These are phyloP conservation scores for Stipa capillata DNA, from an alignment of 176 grass and related monocot genomes.

Conservation along the genomic window DNA sequence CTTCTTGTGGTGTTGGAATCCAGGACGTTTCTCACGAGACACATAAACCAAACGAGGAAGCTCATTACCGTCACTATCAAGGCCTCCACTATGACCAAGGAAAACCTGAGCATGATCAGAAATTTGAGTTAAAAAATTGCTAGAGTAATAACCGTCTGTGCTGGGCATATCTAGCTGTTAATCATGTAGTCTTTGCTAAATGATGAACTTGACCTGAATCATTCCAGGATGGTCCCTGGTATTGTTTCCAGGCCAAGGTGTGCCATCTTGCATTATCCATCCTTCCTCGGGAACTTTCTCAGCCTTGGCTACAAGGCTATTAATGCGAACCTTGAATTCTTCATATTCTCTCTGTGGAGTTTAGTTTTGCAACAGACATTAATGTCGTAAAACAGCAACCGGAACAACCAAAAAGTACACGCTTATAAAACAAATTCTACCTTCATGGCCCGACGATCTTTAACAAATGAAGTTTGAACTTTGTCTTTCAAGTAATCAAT, in stretches of 20 bases:
- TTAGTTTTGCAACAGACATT: slow-evolving; percentile 15
- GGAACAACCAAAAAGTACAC: background rate
- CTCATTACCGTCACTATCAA: slow-evolving; percentile 82
- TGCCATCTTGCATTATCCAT: slow-evolving; percentile 99
- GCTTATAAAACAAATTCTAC: slow-evolving; percentile 36
- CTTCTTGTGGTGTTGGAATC: slow-evolving; percentile 97
- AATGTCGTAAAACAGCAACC: background rate
- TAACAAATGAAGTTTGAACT: slow-evolving; percentile 80
- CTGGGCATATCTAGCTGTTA: slow-evolving; percentile 5
- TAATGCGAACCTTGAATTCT: slow-evolving; percentile 93
- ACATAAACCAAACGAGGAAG: slow-evolving; percentile 98
- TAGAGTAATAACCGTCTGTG: background rate
- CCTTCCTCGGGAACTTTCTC: slow-evolving; percentile 96
- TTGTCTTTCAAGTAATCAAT: slow-evolving; percentile 99
- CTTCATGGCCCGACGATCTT: slow-evolving; percentile 99
- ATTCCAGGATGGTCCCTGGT: slow-evolving; percentile 99
- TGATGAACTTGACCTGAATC: slow-evolving; percentile 64
- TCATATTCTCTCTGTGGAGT: slow-evolving; percentile 92
- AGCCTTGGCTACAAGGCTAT: slow-evolving; percentile 88
- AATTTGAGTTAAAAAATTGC: background rate
- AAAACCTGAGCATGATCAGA: slow-evolving; percentile 67
- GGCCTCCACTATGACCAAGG: slow-evolving; percentile 93
- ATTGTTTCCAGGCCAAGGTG: slow-evolving; percentile 98
- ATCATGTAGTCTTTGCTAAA: slow-evolving; percentile 15
- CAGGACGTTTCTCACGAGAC: slow-evolving; percentile 98